Evolutionary conservation across 176 grass and related monocot species (phyloP), one percentile per base, ranked within the genome.

Genomic region (Eragrostis curvula): DNA sequence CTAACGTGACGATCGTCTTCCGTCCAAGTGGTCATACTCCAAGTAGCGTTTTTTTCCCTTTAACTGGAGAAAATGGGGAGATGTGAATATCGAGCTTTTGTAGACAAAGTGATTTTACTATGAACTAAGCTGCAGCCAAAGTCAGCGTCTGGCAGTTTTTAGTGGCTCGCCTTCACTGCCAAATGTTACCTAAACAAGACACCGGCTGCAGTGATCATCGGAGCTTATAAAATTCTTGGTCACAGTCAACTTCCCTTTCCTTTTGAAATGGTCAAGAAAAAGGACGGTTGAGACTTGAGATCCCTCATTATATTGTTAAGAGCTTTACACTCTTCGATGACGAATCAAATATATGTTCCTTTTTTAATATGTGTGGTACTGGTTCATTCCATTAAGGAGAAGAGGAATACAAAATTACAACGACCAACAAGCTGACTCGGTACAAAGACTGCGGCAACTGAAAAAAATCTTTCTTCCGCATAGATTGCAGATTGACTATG

Each of bases 221-320:
- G 2, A 39, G 6, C 58, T 20, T 58, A 1, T 62, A n/a, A 67
- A 65, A 36, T 0, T 29, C 8, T n/a, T 18, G 40, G 63, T 79
- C 32, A 42, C 8, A 44, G 46, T 85, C 68, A 72, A 79, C 56
- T 71, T 43, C 10, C 43, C 12, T 71, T 53, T 32, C 16, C 45
- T 24, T 27, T 70, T 9, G 16, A 79, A 70, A 56, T 50, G 5
- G 44, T 36, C 45, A 51, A 14, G 12, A n/a, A 41, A 12, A 46
- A 39, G 11, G 25, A 46, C 36, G 48, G 71, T 29, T 17, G 11
- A 66, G 15, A 39, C n/a, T n/a, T n/a, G n/a, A n/a, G n/a, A n/a
- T n/a, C n/a, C n/a, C n/a, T n/a, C n/a, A n/a, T n/a, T n/a, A n/a
- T n/a, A n/a, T n/a, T 21, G 48, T 53, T 39, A 5, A 12, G 0